Conservation (phyloP, 2,329 filamentous ascomycete genomes). For the Coniochaeta sp. region DNA sequence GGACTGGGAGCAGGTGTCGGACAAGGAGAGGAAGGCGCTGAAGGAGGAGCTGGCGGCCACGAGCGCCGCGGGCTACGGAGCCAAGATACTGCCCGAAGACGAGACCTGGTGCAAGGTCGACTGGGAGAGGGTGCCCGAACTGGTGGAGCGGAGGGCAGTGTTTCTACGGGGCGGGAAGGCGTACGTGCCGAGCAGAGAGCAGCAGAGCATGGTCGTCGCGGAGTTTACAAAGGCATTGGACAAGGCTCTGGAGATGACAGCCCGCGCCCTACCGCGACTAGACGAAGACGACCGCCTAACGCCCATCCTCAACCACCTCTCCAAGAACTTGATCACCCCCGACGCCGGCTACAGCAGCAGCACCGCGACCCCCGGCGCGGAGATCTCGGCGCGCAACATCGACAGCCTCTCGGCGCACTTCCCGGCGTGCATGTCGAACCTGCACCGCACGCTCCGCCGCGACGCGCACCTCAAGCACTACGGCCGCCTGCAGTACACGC, state of each 20-base stretch:
- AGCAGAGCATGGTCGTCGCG: constrained; percentile 79
- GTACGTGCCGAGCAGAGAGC: constrained; percentile 82
- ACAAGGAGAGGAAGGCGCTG: constrained; percentile 67
- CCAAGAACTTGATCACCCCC: constrained; percentile 89
- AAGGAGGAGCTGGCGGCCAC: constrained; percentile 53
- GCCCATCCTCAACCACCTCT: constrained; percentile 66
- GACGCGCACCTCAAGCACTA: constrained; percentile 91
- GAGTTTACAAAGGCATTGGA: constrained; percentile 80
- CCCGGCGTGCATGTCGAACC: constrained; percentile 87
- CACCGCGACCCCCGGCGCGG: constrained; percentile 58
- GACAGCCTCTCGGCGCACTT: constrained; percentile 76
- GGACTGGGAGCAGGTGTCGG: constrained; percentile 75
- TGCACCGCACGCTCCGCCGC: constrained; percentile 78
- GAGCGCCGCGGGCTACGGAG: constrained; percentile 24
- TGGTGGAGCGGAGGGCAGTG: constrained; percentile 74
- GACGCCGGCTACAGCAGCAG: constrained; percentile 71
- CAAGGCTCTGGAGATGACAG: constrained; percentile 78
- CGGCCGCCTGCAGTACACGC: constrained; percentile 85
- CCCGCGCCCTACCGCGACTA: constrained; percentile 81
- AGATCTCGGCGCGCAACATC: constrained; percentile 72
- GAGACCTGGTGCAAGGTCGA: constrained; percentile 95
- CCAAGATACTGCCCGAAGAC: constrained; percentile 52
- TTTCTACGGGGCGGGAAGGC: constrained; percentile 77
- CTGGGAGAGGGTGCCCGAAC: constrained; percentile 85
- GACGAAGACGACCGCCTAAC: constrained; percentile 92